A percentile compares a stretch with the other conserved stretches of the same genome.
Conservation (phyloP, 257 asterid genomes). For the Forsythia suspensa region DNA sequence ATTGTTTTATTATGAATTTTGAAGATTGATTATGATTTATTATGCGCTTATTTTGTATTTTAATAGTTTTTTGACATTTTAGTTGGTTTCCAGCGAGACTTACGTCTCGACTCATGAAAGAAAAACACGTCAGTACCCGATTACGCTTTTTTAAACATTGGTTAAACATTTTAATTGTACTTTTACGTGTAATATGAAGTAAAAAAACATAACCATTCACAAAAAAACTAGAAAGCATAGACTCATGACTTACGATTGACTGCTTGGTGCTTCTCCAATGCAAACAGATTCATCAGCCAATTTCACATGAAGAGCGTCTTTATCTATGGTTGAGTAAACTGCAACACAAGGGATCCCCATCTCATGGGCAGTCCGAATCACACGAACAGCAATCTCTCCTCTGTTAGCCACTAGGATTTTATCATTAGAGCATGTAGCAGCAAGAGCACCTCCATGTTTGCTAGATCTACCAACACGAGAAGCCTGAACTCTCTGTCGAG, state of each 20-base stretch:
- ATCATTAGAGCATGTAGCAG: slow-evolving; percentile 61
- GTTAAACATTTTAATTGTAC: background rate
- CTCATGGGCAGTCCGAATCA: slow-evolving; percentile 97
- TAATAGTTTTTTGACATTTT: no score
- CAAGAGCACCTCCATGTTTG: slow-evolving; percentile 68
- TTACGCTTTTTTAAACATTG: no score
- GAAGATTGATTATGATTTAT: no score
- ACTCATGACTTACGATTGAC: slow-evolving; percentile 78
- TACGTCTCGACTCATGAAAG: no score
- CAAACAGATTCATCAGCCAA: slow-evolving; percentile 98
- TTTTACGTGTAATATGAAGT: background rate
- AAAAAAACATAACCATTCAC: background rate
- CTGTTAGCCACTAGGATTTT: slow-evolving; percentile 95
- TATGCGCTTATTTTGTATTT: no score
- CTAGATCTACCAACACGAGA: slow-evolving; percentile 46
- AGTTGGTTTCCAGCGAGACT: no score
- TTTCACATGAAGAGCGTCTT: slow-evolving; percentile 97
- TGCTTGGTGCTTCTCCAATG: slow-evolving; percentile 99
- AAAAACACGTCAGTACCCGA: no score
- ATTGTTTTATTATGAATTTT: no score
- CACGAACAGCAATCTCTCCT: slow-evolving; percentile 99
- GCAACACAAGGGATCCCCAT: slow-evolving; percentile 99
- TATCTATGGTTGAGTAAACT: slow-evolving; percentile 92
- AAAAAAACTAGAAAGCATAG: background rate
- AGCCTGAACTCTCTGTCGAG: slow-evolving; percentile 53